phyloP scores from a whole-genome alignment of 805 yeast genomes.

The Cephaloascus albidus region DNA sequence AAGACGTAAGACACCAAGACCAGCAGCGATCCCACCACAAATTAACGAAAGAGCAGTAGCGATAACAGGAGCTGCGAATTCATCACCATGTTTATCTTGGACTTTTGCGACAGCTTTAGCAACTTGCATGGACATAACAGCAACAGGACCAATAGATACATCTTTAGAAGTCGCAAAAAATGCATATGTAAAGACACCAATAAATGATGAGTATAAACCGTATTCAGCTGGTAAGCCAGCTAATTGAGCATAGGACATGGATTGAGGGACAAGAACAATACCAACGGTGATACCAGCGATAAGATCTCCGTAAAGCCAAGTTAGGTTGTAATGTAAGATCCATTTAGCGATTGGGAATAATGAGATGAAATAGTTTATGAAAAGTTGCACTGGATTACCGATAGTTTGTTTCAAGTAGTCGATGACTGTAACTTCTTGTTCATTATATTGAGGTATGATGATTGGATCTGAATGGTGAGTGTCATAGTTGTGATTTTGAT shows the following conservation, averaged over 20 bases:
- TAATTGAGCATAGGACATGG: conserved; percentile 88
- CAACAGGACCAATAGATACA: conserved; percentile 94
- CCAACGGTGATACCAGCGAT: conserved; percentile 94
- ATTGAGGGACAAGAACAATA: conserved; percentile 86
- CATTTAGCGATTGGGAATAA: conserved; percentile 77
- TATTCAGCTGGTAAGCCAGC: conserved; percentile 78
- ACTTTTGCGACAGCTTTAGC: conserved; percentile 69
- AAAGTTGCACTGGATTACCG: conserved; percentile 26
- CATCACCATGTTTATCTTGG: conserved; percentile 26
- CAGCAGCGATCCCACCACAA: conserved; percentile 81
- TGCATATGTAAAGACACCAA: conserved; percentile 83
- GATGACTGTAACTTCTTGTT: conserved; percentile 20
- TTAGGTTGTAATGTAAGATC: conserved; percentile 73
- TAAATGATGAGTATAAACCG: conserved; percentile 85
- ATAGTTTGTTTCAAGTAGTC: conserved; percentile 19
- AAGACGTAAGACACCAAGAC: conserved; percentile 71
- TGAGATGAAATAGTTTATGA: conserved; percentile 43
- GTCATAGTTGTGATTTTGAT: too few relatives aligned
- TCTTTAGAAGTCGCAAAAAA: conserved; percentile 93
- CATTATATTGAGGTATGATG: conserved; percentile 26
- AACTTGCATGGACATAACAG: conserved; percentile 86
- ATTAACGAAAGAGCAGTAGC: conserved; percentile 74
- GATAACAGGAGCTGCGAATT: conserved; percentile 53
- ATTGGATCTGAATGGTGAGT: conserved; percentile 2
- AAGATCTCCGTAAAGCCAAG: conserved; percentile 76